Conservation (phyloP, 345 rosid species). For the Firmiana major region DNA sequence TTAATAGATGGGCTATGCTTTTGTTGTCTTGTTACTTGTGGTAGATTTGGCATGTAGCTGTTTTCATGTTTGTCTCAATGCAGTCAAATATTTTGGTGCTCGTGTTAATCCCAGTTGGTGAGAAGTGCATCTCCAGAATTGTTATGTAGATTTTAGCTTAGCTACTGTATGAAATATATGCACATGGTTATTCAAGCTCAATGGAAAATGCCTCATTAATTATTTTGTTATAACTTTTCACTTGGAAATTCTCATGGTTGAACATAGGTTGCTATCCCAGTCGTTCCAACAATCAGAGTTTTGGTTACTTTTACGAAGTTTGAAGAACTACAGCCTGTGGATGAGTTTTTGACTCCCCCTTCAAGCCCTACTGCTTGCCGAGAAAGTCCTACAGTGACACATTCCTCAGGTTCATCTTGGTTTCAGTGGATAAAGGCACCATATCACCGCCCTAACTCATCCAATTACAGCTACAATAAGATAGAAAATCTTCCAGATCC, state of each 20-base stretch:
- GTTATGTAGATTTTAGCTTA: not conserved
- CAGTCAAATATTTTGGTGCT: not conserved
- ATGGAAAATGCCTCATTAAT: not conserved
- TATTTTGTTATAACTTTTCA: not conserved
- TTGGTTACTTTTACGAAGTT: slow-evolving; percentile 88
- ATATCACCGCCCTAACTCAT: slow-evolving; percentile 50
- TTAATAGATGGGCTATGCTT: not conserved
- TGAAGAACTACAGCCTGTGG: slow-evolving; percentile 76
- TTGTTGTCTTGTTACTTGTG: not conserved
- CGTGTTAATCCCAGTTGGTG: not conserved
- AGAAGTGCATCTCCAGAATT: not conserved
- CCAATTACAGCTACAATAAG: slow-evolving; percentile 44
- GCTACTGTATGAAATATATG: not conserved
- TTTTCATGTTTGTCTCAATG: not conserved
- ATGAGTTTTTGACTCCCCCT: slow-evolving; percentile 87
- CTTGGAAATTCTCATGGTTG: slow-evolving; percentile 14
- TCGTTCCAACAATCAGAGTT: slow-evolving; percentile 88
- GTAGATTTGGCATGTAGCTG: not conserved
- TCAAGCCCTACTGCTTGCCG: slow-evolving; percentile 66
- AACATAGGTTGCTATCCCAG: slow-evolving; percentile 92
- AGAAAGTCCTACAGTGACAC: slow-evolving; percentile 60
- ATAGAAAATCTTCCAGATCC: slow-evolving; percentile 67
- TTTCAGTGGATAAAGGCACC: slow-evolving; percentile 92
- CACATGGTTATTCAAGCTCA: not conserved
- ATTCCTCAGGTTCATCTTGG: slow-evolving; percentile 66